Percentiles rank a stretch among this genome's conserved stretches.
Conservation (phyloP, 2,329 filamentous ascomycete genomes). For the Aureobasidium sp. region DNA sequence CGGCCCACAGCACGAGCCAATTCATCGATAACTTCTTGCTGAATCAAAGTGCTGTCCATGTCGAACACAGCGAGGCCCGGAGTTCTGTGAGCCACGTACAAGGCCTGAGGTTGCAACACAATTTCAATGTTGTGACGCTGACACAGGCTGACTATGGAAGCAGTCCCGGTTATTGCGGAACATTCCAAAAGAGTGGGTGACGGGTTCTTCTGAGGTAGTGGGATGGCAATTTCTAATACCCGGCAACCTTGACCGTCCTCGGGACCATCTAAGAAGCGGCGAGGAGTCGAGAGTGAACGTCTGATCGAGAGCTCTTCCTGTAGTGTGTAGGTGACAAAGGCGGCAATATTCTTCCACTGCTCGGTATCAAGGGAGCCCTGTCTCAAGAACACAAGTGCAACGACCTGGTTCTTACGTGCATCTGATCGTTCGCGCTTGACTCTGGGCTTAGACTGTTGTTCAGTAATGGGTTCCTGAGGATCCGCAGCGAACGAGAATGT, state of each 20-base stretch:
- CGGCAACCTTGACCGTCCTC: conserved; percentile 10
- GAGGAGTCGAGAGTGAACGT: conserved; percentile 13
- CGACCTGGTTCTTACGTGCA: conserved; percentile 9
- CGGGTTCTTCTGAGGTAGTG: conserved; percentile 9
- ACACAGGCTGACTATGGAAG: conserved; percentile 14
- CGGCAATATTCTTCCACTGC: conserved; percentile 11
- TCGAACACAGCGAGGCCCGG: conserved; percentile 82
- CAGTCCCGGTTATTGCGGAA: conserved; percentile 12
- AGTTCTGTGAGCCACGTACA: conserved; percentile 19
- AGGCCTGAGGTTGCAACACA: conserved; percentile 17
- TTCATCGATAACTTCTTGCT: conserved; percentile 95
- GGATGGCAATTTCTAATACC: conserved; percentile 15
- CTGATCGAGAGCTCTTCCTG: conserved; percentile 14
- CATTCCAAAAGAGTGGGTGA: conserved; percentile 15
- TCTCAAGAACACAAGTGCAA: conserved; percentile 17
- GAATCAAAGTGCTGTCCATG: conserved; percentile 97
- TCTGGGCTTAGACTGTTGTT: conserved; percentile 1
- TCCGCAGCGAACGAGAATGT: conserved; percentile 13
- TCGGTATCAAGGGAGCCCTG: not conserved
- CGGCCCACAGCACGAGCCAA: conserved; percentile 72
- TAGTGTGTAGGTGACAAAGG: conserved; percentile 15
- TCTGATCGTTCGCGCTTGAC: conserved; percentile 5
- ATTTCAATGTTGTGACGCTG: conserved; percentile 11
- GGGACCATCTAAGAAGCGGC: conserved; percentile 15
- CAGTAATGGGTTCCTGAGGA: not conserved